phyloP scores from a whole-genome alignment of 2,329 filamentous ascomycete species.

The Xylariaceae sp. region DNA sequence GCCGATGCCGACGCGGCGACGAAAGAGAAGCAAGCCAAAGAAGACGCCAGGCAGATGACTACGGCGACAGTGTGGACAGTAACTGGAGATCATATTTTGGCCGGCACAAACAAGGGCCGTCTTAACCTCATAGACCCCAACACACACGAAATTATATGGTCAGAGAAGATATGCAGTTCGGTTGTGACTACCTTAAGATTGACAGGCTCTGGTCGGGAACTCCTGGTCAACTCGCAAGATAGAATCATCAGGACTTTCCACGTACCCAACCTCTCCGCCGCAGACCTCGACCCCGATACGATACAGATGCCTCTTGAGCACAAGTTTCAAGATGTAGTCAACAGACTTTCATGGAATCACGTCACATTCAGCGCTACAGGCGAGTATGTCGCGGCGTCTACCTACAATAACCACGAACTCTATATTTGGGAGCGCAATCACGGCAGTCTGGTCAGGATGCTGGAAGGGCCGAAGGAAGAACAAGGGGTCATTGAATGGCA shows the following conservation, averaged over 20 bases:
- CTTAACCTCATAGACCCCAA: slow-evolving; percentile 89
- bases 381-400: slow-evolving; percentile 94
- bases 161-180: slow-evolving; percentile 79
- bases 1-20: slow-evolving; percentile 64
- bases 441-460: slow-evolving; percentile 90
- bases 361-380: slow-evolving; percentile 91
- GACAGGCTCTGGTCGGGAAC: slow-evolving; percentile 76
- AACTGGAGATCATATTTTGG: slow-evolving; percentile 81
- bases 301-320: slow-evolving; percentile 91
- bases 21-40: slow-evolving; percentile 80
- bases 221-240: slow-evolving; percentile 91
- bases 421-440: slow-evolving; percentile 97
- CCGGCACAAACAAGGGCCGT: slow-evolving; percentile 92
- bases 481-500: slow-evolving; percentile 98
- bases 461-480: slow-evolving; percentile 95
- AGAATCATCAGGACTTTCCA: slow-evolving; percentile 91
- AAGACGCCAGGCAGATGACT: slow-evolving; percentile 92
- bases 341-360: slow-evolving; percentile 92
- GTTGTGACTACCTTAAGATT: slow-evolving; percentile 85
- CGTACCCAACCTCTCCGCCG: slow-evolving; percentile 69
- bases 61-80: slow-evolving; percentile 88
- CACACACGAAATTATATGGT: slow-evolving; percentile 80
- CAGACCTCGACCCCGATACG: slow-evolving; percentile 74
- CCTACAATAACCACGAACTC: slow-evolving; percentile 97
- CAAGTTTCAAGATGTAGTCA: slow-evolving; percentile 97